These are phyloP conservation scores for Spathaspora girioi DNA, from an alignment of 805 yeast genomes.

Conservation along the genomic window DNA sequence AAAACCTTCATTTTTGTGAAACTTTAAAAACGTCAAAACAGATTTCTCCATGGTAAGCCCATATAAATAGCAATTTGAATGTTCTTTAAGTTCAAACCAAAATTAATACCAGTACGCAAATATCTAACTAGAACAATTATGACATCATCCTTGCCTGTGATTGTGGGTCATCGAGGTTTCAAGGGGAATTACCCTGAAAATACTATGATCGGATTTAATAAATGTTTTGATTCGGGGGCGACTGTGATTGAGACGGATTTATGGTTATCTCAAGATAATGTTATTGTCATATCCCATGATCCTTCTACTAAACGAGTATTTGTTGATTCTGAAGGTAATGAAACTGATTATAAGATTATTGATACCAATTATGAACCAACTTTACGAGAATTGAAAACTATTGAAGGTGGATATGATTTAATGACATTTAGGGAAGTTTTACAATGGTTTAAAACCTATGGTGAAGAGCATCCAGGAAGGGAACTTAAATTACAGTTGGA, in stretches of 20 bases:
- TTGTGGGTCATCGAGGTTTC: conserved; percentile 43
- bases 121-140: neutral
- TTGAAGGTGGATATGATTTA: conserved; percentile 29
- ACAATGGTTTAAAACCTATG: conserved; percentile 26
- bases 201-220: conserved; percentile 32
- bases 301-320: conserved; percentile 35
- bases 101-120: neutral
- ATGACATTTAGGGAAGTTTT: conserved; percentile 29
- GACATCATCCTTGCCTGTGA: conserved; percentile 15
- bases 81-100: neutral
- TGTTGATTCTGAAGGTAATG: conserved; percentile 29
- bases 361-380: conserved; percentile 24
- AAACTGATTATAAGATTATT: conserved; percentile 31
- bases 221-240: conserved; percentile 37
- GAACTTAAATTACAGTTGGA: conserved; percentile 34
- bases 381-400: conserved; percentile 26
- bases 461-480: conserved; percentile 12
- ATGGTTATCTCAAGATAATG: conserved; percentile 35
- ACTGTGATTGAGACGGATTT: conserved; percentile 40
- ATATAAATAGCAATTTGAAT: neutral
- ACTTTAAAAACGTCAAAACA: too few species aligned
- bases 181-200: conserved; percentile 39
- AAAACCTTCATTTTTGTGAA: neutral
- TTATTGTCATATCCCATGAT: conserved; percentile 39
- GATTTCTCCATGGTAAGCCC: neutral